phyloP scores from a whole-genome alignment of 345 rosid species.

The Populus ilicifolia region DNA sequence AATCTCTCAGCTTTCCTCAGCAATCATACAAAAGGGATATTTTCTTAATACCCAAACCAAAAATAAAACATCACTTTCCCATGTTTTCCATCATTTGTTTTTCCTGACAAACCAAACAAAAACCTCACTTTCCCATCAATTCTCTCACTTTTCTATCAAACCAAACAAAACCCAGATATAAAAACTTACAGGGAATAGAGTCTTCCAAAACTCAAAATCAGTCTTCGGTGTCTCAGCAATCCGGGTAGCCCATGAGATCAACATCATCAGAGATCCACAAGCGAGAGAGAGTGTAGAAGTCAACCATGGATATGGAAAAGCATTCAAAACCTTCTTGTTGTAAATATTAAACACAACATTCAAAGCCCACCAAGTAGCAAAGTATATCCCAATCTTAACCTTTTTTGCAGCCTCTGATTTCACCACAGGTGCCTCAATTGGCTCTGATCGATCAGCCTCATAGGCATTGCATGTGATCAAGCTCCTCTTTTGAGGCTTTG shows the following conservation, averaged over 20 bases:
- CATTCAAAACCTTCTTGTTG: conserved; percentile 96
- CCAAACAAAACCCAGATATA: conserved; percentile 30
- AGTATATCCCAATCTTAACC: conserved; percentile 75
- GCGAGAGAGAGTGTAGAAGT: conserved; percentile 92
- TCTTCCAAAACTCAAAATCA: conserved; percentile 87
- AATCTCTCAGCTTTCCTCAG: conserved; percentile 16
- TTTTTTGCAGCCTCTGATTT: conserved; percentile 50
- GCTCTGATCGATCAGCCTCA: conserved; percentile 71
- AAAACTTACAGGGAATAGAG: conserved; percentile 71
- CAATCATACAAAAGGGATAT: conserved; percentile 49
- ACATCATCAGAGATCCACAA: conserved; percentile 88
- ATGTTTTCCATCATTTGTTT: neutral
- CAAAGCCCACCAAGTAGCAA: conserved; percentile 62
- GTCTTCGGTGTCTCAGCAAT: conserved; percentile 71
- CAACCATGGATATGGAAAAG: conserved; percentile 92
- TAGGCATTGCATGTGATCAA: conserved; percentile 66
- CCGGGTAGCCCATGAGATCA: conserved; percentile 79
- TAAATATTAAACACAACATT: conserved; percentile 94
- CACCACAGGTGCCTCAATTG: conserved; percentile 32
- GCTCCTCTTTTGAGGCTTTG: conserved; percentile 23
- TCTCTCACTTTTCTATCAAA: conserved; percentile 20
- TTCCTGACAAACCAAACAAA: conserved; percentile 6
- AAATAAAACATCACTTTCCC: conserved; percentile 40
- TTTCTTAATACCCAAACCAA: conserved; percentile 13
- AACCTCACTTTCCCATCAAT: conserved; percentile 9